A percentile compares a stretch with the other conserved stretches of the same genome.
Conservation (phyloP, 169 alveolate genomes). For the Toxoplasma gondii region DNA sequence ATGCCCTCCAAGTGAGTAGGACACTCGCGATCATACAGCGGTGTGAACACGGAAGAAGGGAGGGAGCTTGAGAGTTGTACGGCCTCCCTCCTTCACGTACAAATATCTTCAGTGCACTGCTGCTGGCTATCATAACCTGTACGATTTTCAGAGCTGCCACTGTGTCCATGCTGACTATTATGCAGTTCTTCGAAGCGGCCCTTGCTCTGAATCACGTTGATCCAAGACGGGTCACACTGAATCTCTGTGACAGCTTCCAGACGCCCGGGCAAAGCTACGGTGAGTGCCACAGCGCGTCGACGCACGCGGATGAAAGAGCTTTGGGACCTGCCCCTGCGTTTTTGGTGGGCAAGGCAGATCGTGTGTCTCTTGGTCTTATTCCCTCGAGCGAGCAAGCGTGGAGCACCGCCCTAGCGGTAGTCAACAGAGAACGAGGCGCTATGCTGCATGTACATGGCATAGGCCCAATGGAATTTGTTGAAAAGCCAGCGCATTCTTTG, state of each 20-base stretch:
- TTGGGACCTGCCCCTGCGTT: conserved; percentile 35
- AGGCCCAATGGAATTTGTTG: conserved; percentile 13
- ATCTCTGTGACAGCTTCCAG: conserved; percentile 33
- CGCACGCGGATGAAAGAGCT: background rate
- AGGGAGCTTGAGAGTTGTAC: background rate
- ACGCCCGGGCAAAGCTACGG: background rate
- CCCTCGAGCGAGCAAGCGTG: conserved; percentile 78
- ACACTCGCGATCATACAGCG: background rate
- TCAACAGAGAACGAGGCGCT: conserved; percentile 75
- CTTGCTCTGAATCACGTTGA: conserved; percentile 30
- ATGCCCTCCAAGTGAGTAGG: conserved; percentile 63
- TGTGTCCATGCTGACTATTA: background rate
- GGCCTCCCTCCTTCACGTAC: no score
- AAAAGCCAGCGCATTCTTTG: background rate
- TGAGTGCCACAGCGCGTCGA: no score
- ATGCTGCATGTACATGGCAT: conserved; percentile 78
- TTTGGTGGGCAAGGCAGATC: conserved; percentile 67
- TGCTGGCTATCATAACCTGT: background rate
- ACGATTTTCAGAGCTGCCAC: background rate
- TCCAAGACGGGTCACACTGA: conserved; percentile 20
- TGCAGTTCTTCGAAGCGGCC: conserved; percentile 32
- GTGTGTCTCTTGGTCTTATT: conserved; percentile 76
- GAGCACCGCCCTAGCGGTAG: conserved; percentile 74
- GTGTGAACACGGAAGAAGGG: background rate
- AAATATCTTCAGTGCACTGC: no score